phyloP scores from a whole-genome alignment of 768 basidiomycete species.

The Suillus occidentalis region DNA sequence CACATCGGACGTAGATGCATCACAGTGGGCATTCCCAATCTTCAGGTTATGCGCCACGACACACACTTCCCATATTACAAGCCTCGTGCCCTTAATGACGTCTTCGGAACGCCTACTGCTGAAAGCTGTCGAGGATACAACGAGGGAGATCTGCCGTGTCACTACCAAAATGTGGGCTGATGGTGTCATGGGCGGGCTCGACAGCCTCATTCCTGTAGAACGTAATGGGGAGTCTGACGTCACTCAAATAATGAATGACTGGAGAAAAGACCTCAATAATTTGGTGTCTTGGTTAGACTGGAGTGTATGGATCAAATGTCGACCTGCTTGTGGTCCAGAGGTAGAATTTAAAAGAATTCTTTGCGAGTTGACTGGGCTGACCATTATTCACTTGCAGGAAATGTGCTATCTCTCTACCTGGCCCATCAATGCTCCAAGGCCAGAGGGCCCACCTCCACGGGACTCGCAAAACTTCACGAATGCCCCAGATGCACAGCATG shows the following conservation, averaged over 20 bases:
- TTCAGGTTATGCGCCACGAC: conserved; percentile 13
- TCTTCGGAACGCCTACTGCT: conserved; percentile 16
- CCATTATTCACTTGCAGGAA: conserved; percentile 15
- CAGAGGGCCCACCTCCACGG: not conserved
- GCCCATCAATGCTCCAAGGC: conserved; percentile 12
- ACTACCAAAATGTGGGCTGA: conserved; percentile 19
- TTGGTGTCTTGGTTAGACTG: conserved; percentile 26
- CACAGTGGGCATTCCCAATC: conserved; percentile 10
- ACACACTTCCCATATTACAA: conserved; percentile 10
- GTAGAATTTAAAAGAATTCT: not conserved
- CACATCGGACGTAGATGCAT: not conserved
- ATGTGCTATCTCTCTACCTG: conserved; percentile 28
- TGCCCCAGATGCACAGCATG: not conserved
- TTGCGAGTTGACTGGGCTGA: not conserved
- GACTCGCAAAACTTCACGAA: not conserved
- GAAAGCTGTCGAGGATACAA: conserved; percentile 14
- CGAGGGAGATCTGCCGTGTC: conserved; percentile 19
- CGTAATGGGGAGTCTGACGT: not conserved
- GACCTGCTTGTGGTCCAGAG: conserved; percentile 15
- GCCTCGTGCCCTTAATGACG: conserved; percentile 8
- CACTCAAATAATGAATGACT: conserved; percentile 6
- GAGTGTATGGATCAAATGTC: conserved; percentile 23
- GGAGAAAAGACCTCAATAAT: conserved; percentile 11
- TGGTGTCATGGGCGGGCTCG: conserved; percentile 14
- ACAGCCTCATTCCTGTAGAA: not conserved